phyloP scores from a whole-genome alignment of 1,139 yeast species.

The Protomyces inouyei region DNA sequence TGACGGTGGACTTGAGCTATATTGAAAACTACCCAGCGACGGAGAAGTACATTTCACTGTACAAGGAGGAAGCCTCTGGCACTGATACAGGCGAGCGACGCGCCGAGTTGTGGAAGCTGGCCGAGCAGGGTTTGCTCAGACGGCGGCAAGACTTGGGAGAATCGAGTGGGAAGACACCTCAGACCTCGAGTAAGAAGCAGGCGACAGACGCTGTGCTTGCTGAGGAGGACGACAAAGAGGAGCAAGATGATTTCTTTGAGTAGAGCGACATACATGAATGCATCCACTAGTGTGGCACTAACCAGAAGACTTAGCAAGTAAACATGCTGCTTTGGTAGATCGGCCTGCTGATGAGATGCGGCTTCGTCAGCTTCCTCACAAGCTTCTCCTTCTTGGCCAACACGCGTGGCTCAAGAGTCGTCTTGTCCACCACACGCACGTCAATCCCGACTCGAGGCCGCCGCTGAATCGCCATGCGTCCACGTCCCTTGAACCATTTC shows the following conservation, averaged over 20 bases:
- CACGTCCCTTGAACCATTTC: slow-evolving; percentile 28
- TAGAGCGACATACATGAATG: not conserved
- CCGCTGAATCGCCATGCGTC: slow-evolving; percentile 26
- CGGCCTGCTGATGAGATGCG: slow-evolving; percentile 6
- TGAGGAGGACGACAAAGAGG: not conserved
- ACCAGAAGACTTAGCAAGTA: slow-evolving; percentile 1
- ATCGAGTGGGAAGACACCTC: not conserved
- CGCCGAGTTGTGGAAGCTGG: slow-evolving; percentile 7
- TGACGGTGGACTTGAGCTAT: slow-evolving; percentile 26
- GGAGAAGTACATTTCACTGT: slow-evolving; percentile 29
- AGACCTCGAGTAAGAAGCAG: not conserved
- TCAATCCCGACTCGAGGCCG: slow-evolving; percentile 28
- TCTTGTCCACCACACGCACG: slow-evolving; percentile 27
- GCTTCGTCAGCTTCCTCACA: slow-evolving; percentile 8
- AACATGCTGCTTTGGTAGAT: slow-evolving; percentile 17
- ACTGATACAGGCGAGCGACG: not conserved
- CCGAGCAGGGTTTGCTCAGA: slow-evolving; percentile 1
- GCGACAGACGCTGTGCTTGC: not conserved
- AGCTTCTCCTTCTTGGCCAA: slow-evolving; percentile 20
- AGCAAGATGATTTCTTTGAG: not conserved
- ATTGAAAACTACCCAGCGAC: slow-evolving; percentile 24
- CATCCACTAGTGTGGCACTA: not conserved
- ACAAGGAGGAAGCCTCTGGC: slow-evolving; percentile 15
- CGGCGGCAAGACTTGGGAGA: not conserved
- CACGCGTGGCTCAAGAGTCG: slow-evolving; percentile 23